Evolutionary conservation across 2,329 filamentous ascomycete species (phyloP).

Genomic region (Metarhizium guizhouense): DNA sequence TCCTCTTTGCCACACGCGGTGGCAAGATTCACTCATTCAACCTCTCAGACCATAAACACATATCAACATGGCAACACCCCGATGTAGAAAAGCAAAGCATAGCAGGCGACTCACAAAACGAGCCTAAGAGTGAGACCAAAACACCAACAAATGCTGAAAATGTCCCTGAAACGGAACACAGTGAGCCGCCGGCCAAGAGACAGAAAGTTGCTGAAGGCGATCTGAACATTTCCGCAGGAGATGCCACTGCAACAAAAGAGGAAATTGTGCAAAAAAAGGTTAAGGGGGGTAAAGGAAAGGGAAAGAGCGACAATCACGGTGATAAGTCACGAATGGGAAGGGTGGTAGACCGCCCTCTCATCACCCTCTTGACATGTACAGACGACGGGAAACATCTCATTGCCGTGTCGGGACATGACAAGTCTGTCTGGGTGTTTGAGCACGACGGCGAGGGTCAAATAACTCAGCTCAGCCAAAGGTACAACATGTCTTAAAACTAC

Average conservation of each 20-base stretch:
- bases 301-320: slow-evolving; percentile 16
- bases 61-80: slow-evolving; percentile 54
- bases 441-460: slow-evolving; percentile 54
- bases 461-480: slow-evolving; percentile 64
- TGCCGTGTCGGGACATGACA: slow-evolving; percentile 83
- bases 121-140: slow-evolving; percentile 5
- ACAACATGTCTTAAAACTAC: slow-evolving; percentile 9
- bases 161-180: slow-evolving; percentile 11
- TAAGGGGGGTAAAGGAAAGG: slow-evolving; percentile 16
- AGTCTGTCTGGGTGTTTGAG: slow-evolving; percentile 75
- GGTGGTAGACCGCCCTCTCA: slow-evolving; percentile 47
- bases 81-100: slow-evolving; percentile 26
- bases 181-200: slow-evolving; percentile 27
- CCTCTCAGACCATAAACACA: slow-evolving; percentile 44
- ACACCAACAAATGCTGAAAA: slow-evolving; percentile 6
- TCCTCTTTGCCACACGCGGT: slow-evolving; percentile 67
- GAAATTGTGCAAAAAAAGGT: slow-evolving; percentile 8
- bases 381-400: slow-evolving; percentile 59
- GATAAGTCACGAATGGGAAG: slow-evolving; percentile 14
- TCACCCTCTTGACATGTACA: slow-evolving; percentile 61
- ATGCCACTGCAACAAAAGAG: slow-evolving; percentile 1
- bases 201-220: slow-evolving; percentile 20
- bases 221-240: slow-evolving; percentile 1
- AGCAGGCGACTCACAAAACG: slow-evolving; percentile 13
- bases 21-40: slow-evolving; percentile 61